Base-by-base conservation (phyloP, 768 basidiomycete genomes). In the Hypholoma sublateritium region DNA sequence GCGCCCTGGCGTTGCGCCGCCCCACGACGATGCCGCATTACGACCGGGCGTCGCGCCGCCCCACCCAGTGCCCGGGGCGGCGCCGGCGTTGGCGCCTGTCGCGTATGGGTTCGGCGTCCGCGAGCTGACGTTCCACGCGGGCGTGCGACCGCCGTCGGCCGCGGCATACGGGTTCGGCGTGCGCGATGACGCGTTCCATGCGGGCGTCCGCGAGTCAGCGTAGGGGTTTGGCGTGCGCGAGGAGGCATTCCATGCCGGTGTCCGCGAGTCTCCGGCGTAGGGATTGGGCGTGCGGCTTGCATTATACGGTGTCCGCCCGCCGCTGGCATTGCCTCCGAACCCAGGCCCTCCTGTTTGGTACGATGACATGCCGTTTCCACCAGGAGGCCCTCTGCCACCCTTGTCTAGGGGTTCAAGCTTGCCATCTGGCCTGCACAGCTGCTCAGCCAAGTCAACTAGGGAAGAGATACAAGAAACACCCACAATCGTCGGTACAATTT, bases 21-120 rank as follows among this genome's bases (percentile, higher is more conserved):
- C 66, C 64, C 58, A 49, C 9, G 46, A 25, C 9, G 36, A 13
- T 8, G 22, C 62, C 21, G 64, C 64, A 34, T 59, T 66, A 42
- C 72, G 65, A 34, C 66, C 74, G 60, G 80, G 81, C 36, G 81
- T 80, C 24, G 79, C 76, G 53, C 76, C 81, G 19, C 78, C 80
- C 73, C 78, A 80, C 28, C 68, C 72, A 46, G 60, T 60, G 21
- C 67, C 70, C 41, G 65, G 64, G 49, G 64, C 70, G 59, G 73
- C 44, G 70, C 72, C 70, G 48, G 72, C 70, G 43, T 65, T 68
- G 16, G 71, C 65, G 58, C 80, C 76, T 53, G 80, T 81, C 0
- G 83, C 82, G 25, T 90, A 88, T 1, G 88, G 87, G 68, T 90
- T 91, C 4, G 90, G 89, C 2, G 90, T 91, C 53, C 82, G 74